Evolutionary conservation across 257 asterid species (phyloP), one percentile per base, ranked within the genome.

Genomic region (Nicotiana tomentosiformis): DNA sequence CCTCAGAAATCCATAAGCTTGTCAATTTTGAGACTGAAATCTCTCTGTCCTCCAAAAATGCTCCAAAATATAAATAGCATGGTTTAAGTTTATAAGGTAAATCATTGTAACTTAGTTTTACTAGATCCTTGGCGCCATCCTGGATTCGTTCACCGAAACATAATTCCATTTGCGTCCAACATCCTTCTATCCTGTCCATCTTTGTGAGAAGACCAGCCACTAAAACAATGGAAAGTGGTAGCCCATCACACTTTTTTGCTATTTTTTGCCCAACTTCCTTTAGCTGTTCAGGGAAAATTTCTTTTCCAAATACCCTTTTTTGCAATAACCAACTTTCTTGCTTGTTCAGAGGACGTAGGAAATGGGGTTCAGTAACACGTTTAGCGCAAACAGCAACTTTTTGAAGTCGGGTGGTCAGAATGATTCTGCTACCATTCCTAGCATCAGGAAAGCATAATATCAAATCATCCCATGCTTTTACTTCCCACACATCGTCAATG

Each of bases 1-100:
- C 87, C 78, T 87, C 88, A 5, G 88, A 85, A 12, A 85, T 77
- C 90, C 87, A 87, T 82, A 87, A 80, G 39, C 88, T 80, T n/a
- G 78, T 85, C 80, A 87, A 35, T 61, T 87, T 85, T 82, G 85
- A 77, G 5, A 37, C 84, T 0, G 85, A 82, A 16, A 87, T 85
- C 51, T 82, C 86, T 32, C 67, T 85, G 77, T 83, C 90, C 78
- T 80, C 86, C 1, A 88, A 86, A 46, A 87, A 77, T 81, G 83
- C 35, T 10, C 88, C 88, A 32, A 85, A 78, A 18, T 87, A 78
- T 5, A 78, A 16, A 37, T 69, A 68, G 29, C 84, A 82, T 7
- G 66, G 10, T 82, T 81, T 86, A 84, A 83, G 58, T 72, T 83
- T 83, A 69, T 60, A 32, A 43, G 90, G 88, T 67, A 88, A 35